Percentiles rank a stretch among this genome's conserved stretches.
phyloP scores from a whole-genome alignment of 345 rosid species.

The Bruguiera sexangula region DNA sequence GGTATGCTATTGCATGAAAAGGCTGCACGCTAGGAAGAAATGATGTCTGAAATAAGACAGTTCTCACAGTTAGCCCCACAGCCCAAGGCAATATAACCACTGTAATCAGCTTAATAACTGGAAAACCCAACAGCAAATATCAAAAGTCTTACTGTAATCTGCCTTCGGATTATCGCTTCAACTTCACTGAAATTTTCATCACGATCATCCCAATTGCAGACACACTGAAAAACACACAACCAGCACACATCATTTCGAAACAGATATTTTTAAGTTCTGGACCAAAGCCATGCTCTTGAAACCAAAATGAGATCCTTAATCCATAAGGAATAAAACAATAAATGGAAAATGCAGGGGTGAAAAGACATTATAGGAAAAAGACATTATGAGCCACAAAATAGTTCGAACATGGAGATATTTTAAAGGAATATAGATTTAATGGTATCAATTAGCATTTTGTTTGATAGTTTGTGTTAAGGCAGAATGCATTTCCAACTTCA shows the following conservation, averaged over 20 bases:
- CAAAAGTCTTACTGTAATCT: constrained; percentile 58
- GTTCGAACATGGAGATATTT: too few species aligned
- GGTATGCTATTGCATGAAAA: constrained; percentile 98
- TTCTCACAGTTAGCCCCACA: neutral
- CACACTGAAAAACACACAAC: constrained; percentile 46
- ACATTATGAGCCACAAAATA: too few species aligned
- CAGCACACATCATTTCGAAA: constrained; percentile 7
- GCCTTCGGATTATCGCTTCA: constrained; percentile 81
- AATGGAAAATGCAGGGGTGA: too few species aligned
- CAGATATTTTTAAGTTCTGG: too few species aligned
- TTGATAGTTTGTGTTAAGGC: too few species aligned
- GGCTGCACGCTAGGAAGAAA: constrained; percentile 97
- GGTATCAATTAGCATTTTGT: too few species aligned
- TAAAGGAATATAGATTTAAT: too few species aligned
- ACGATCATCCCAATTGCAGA: constrained; percentile 93
- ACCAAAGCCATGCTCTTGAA: too few species aligned
- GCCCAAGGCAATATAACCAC: neutral
- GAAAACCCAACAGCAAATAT: neutral
- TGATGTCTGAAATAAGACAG: constrained; percentile 54
- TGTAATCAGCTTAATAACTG: neutral
- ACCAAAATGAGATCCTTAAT: too few species aligned
- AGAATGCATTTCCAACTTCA: too few species aligned
- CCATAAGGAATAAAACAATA: too few species aligned
- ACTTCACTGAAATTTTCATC: constrained; percentile 78
- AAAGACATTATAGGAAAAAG: too few species aligned